Conservation (phyloP, 768 basidiomycete genomes). For the Omphalotus guepiniiformis region DNA sequence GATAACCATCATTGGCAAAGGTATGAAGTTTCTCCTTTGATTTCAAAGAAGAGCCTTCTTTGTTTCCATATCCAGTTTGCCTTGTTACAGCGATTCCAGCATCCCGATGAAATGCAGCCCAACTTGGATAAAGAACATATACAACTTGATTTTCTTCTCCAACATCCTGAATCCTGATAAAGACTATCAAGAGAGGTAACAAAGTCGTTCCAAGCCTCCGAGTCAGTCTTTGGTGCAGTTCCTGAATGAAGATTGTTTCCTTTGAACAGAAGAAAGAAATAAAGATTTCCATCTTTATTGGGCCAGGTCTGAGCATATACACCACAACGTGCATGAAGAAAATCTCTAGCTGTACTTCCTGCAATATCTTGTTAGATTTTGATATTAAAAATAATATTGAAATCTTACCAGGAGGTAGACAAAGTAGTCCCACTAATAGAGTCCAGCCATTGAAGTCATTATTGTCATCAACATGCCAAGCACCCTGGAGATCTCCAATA, state of each 20-base stretch:
- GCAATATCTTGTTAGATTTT: background rate
- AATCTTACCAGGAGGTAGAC: conserved; percentile 9
- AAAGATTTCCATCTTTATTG: background rate
- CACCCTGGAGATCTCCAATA: conserved; percentile 7
- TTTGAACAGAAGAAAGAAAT: conserved; percentile 8
- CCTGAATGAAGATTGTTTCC: conserved; percentile 14
- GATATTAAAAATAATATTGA: background rate
- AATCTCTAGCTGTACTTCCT: conserved; percentile 8
- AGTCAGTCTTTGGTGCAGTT: background rate
- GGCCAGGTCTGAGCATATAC: conserved; percentile 1
- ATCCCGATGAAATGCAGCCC: background rate
- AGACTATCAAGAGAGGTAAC: background rate
- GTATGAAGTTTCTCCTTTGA: background rate
- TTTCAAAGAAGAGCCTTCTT: background rate
- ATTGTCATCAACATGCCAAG: conserved; percentile 10
- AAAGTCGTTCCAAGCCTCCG: background rate
- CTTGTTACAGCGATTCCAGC: background rate
- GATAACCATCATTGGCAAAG: background rate
- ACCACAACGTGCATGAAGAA: conserved; percentile 5
- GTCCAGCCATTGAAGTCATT: conserved; percentile 5
- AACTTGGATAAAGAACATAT: conserved; percentile 4
- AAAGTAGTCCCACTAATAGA: conserved; percentile 1
- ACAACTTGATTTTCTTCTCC: too few relatives aligned
- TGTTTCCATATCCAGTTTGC: background rate
- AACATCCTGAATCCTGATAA: background rate